Percentiles rank a stretch among this genome's conserved stretches.
phyloP scores from a whole-genome alignment of 2,329 filamentous ascomycete genomes.

The Blastomyces percursus region DNA sequence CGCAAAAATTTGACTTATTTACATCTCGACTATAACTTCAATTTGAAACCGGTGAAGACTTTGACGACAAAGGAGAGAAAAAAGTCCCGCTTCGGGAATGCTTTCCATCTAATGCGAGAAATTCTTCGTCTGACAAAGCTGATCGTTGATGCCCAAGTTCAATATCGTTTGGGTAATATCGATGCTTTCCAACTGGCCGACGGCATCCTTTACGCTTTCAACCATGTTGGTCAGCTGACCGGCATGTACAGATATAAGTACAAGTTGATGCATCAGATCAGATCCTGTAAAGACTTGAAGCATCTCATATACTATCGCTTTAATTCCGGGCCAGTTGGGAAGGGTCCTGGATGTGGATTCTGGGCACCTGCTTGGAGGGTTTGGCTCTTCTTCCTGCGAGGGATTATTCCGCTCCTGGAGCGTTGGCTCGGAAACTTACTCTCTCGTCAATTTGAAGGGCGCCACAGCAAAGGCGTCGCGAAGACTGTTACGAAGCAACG shows the following conservation, averaged over 20 bases:
- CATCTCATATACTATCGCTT: conserved; percentile 99
- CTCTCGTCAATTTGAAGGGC: conserved; percentile 94
- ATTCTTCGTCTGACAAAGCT: conserved; percentile 92
- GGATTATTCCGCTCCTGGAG: conserved; percentile 92
- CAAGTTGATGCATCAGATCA: conserved; percentile 99
- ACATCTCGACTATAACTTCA: conserved; percentile 99
- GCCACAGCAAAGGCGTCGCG: conserved; percentile 96
- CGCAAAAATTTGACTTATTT: conserved; percentile 97
- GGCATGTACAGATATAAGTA: conserved; percentile 99
- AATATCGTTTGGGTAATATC: conserved; percentile 94
- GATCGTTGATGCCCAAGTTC: conserved; percentile 96
- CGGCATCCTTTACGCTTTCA: conserved; percentile 98
- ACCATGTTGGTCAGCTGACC: conserved; percentile 94
- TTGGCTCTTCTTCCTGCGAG: conserved; percentile 98
- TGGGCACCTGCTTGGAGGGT: conserved; percentile 98
- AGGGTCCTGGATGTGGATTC: conserved; percentile 95
- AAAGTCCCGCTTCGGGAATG: conserved; percentile 98
- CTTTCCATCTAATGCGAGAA: conserved; percentile 97
- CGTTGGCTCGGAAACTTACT: conserved; percentile 95
- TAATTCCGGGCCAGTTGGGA: conserved; percentile 92
- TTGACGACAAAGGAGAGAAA: conserved; percentile 97
- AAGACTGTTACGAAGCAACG: conserved; percentile 99
- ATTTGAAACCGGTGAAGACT: conserved; percentile 97
- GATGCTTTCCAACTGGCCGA: conserved; percentile 98
- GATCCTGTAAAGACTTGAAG: conserved; percentile 97